Evolutionary conservation across 2,329 filamentous ascomycete genomes (phyloP), one percentile per base, ranked within the genome.

Genomic region (Hyphodiscus sp.): DNA sequence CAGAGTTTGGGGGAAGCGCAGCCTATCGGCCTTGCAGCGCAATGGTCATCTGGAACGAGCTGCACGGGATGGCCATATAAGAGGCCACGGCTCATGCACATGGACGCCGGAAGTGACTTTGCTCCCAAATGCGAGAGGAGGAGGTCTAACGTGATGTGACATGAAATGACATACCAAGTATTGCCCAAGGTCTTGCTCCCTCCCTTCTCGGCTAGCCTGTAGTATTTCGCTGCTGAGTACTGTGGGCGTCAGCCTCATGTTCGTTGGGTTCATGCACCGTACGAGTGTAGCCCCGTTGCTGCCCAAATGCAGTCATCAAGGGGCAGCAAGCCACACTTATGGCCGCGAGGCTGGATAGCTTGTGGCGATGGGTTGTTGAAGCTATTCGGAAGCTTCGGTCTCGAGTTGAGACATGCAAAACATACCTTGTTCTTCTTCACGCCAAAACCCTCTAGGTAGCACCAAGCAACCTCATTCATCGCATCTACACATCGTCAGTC

Each of bases 381-480:
- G 58, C 58, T 61, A 61, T 64, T 59, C 58, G 54, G 60, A 60
- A 57, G 41, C 51, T 54, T 57, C 54, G 60, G 55, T 50, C 51
- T 52, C 43, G 19, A n/a, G n/a, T 45, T 18, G 45, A 46, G 30
- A 46, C 38, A 47, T 46, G 41, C 10, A 46, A 44, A 57, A 81
- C 89, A 72, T 78, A 96, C 92, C 88, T 96, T 97, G 76, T 99
- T 91, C 71, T 97, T 99, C 71, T 91, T 94, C 67, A 91, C 92
- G 33, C 94, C 94, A 71, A 95, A 96, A n/a, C 94, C 94, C 68
- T 96, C 87, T 26, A 95, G 72, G 77, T 94, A 97, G 75, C 94
- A 99, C 90, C 91, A 95, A 38, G 85, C 94, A 51, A 86, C 86
- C 71, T 97, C 92, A 68, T 96, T 96, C 91, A 97, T 96, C 54